A percentile compares a stretch with the other conserved stretches of the same genome.
These are phyloP conservation scores for Solanum okadae DNA, from an alignment of 257 asterid species.

Conservation along the genomic window DNA sequence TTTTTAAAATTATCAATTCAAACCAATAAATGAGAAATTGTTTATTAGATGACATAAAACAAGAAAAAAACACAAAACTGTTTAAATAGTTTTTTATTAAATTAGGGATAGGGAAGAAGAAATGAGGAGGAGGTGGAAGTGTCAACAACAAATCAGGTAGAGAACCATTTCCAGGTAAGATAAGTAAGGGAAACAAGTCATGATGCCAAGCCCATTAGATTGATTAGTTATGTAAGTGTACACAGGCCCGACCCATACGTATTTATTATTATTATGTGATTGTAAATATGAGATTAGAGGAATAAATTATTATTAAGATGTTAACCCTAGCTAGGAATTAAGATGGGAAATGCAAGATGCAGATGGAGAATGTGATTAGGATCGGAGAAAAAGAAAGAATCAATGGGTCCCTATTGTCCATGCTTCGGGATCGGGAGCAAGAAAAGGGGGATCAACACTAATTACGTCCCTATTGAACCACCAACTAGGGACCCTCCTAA, in stretches of 20 bases:
- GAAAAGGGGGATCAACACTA: background rate
- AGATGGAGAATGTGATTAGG: background rate
- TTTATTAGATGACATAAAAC: background rate
- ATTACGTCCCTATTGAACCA: background rate
- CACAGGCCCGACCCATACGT: background rate
- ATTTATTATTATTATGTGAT: too few relatives aligned
- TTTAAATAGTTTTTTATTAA: too few relatives aligned
- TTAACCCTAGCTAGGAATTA: background rate
- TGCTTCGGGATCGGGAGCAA: slow-evolving; percentile 7
- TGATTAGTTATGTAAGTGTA: background rate
- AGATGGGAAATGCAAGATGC: background rate
- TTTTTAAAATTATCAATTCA: background rate
- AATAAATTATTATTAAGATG: background rate
- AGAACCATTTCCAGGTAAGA: too few relatives aligned
- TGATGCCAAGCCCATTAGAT: background rate
- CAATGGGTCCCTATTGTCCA: slow-evolving; percentile 11
- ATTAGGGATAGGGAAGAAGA: background rate
- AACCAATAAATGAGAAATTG: background rate
- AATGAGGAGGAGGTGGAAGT: background rate
- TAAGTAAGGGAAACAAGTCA: background rate
- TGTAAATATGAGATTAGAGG: too few relatives aligned
- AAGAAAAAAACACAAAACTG: too few relatives aligned
- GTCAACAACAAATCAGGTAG: too few relatives aligned
- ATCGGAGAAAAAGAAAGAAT: background rate
- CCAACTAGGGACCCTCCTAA: background rate